A percentile compares a stretch with the other conserved stretches of the same genome.
phyloP scores from a whole-genome alignment of 305 asterid species.

The Fraxinus sp. region DNA sequence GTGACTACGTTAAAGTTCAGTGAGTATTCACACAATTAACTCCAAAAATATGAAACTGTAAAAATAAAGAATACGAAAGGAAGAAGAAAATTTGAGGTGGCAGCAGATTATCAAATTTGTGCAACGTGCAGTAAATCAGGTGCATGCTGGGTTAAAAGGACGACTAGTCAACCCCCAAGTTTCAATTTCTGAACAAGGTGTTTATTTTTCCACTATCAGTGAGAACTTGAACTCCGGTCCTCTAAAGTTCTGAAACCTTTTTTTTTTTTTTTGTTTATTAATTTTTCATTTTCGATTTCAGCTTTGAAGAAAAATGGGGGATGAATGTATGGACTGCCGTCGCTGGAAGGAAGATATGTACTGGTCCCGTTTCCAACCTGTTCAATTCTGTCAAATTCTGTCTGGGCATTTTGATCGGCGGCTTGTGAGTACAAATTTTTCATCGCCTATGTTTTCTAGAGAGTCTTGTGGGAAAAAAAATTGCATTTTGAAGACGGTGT shows the following conservation, averaged over 20 bases:
- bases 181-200: not conserved
- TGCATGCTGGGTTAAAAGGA: not conserved
- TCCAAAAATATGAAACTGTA: not conserved
- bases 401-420: conserved; percentile 22
- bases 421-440: conserved; percentile 19
- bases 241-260: not conserved
- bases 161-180: not conserved
- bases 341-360: conserved; percentile 36
- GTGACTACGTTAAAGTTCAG: too few relatives aligned
- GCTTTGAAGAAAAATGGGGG: conserved; percentile 21
- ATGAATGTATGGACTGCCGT: conserved; percentile 28
- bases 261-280: not conserved
- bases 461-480: not conserved
- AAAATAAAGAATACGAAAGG: not conserved
- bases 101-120: not conserved
- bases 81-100: not conserved
- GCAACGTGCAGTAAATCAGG: not conserved
- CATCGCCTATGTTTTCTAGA: not conserved
- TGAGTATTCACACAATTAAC: too few relatives aligned
- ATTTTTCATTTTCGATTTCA: not conserved
- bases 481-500: not conserved
- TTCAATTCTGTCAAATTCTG: conserved; percentile 38
- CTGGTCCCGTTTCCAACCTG: conserved; percentile 33
- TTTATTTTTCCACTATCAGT: not conserved
- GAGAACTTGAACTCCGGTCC: not conserved